phyloP scores from a whole-genome alignment of 2,329 filamentous ascomycete species.

The Talaromyces verruculosus region DNA sequence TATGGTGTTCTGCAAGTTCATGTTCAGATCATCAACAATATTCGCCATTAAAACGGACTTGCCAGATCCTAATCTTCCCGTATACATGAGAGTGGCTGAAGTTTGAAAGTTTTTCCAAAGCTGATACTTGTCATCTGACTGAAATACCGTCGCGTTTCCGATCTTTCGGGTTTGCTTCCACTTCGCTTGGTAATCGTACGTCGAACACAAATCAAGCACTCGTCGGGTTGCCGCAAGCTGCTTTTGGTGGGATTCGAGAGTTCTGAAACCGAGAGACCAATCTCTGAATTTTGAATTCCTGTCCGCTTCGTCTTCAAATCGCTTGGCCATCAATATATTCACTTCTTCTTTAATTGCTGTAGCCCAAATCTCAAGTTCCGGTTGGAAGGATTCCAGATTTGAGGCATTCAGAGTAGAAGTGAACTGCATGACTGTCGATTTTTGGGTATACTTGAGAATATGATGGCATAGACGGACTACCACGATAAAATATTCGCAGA shows the following conservation, averaged over 20 bases:
- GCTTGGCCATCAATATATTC: conserved; percentile 29
- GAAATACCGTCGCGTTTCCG: conserved; percentile 33
- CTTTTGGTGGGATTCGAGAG: not conserved
- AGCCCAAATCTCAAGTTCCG: conserved; percentile 38
- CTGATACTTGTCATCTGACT: conserved; percentile 31
- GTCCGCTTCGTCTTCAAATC: conserved; percentile 28
- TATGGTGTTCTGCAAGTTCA: conserved; percentile 19
- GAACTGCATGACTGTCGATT: conserved; percentile 36
- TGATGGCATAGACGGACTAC: conserved; percentile 43
- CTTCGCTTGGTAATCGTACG: conserved; percentile 40
- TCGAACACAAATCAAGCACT: conserved; percentile 44
- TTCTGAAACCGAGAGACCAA: not conserved
- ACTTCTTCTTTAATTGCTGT: conserved; percentile 41
- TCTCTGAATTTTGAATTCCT: conserved; percentile 5
- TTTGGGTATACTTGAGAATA: conserved; percentile 35
- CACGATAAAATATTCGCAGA: conserved; percentile 46
- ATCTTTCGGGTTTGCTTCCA: conserved; percentile 48
- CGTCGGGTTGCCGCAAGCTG: conserved; percentile 21
- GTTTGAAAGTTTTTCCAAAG: conserved; percentile 30
- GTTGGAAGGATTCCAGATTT: conserved; percentile 30
- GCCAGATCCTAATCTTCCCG: conserved; percentile 46
- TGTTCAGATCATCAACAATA: conserved; percentile 42
- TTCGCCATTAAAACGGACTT: conserved; percentile 51
- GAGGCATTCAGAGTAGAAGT: conserved; percentile 33
- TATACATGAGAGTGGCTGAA: conserved; percentile 37